A percentile compares a stretch with the other conserved stretches of the same genome.
Evolutionary conservation across 768 basidiomycete species (phyloP).

Genomic region (Pisolithus sp.): DNA sequence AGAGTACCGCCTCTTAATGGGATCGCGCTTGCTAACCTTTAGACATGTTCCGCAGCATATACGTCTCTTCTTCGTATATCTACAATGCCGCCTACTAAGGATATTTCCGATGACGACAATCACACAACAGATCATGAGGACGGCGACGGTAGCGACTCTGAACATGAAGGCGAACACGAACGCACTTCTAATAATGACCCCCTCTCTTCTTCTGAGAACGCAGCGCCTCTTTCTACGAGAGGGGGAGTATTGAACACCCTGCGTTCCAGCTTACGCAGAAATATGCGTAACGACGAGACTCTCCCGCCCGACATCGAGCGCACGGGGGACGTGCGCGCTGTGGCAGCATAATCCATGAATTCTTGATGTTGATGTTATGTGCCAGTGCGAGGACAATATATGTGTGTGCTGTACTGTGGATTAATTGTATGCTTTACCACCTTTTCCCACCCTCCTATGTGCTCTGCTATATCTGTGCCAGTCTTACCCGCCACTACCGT

Average conservation of each 20-base stretch:
- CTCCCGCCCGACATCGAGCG: slow-evolving; percentile 28
- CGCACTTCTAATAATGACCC: slow-evolving; percentile 7
- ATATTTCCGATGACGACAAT: slow-evolving; percentile 28
- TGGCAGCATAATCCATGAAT: neutral
- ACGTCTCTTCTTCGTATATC: slow-evolving; percentile 83
- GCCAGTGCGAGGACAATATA: too few species aligned
- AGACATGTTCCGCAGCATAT: slow-evolving; percentile 49
- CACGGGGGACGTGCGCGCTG: neutral
- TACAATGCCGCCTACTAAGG: slow-evolving; percentile 50
- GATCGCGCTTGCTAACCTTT: neutral
- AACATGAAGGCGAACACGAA: slow-evolving; percentile 13
- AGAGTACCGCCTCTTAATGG: slow-evolving; percentile 27
- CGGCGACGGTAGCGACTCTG: slow-evolving; percentile 1
- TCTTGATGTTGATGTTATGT: too few species aligned
- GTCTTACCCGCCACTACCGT: neutral
- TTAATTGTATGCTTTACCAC: neutral
- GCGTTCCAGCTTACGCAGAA: slow-evolving; percentile 23
- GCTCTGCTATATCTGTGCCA: neutral
- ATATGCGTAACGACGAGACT: slow-evolving; percentile 16
- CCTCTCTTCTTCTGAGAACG: neutral
- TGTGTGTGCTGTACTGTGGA: neutral
- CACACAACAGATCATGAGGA: slow-evolving; percentile 15
- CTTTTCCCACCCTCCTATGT: neutral
- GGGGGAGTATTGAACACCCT: slow-evolving; percentile 17
- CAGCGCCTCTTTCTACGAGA: slow-evolving; percentile 2